Evolutionary conservation across 2,329 filamentous ascomycete genomes (phyloP), one percentile per base, ranked within the genome.

Genomic region (Hypoxylon sp.): DNA sequence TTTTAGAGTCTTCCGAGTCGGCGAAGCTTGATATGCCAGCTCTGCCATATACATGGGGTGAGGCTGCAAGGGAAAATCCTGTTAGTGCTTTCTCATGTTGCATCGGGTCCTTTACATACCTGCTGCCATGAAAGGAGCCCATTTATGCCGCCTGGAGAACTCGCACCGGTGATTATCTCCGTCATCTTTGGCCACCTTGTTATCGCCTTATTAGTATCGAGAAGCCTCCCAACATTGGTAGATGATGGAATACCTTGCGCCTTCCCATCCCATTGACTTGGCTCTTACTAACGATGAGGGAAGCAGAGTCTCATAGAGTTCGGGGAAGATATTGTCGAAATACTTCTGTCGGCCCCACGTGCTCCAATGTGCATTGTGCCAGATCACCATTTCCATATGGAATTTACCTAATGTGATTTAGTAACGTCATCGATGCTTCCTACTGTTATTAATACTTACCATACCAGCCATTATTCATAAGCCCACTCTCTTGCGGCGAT

Each of bases 121-220:
- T 77, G 83, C 57, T 86, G 84, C 84, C 84, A 86, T 54, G 86
- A 81, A n/a, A 86, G 76, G 0, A 86, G 75, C 24, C 78, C 81
- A 67, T 87, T 86, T 59, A 86, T 84, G 42, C 83, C 81, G 0
- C 85, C 84, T 0, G 85, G 85, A 0, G 84, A 83, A 58, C 79
- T 83, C 11, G 80, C 75, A 4, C 83, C 84, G 0, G 80, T 82
- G 0, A 79, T 78, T 64, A 53, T 63, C 17, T 87, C 84, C 31
- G 81, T 84, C 84, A 86, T 86, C 73, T 86, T 86, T 2, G 84
- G 83, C 76, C 83, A 82, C 26, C 75, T 76, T 50, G 10, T 46
- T 8, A 14, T 2, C n/a, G 50, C 22, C 1, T 5, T 11, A 8
- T 65, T 58, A 66, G 63, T n/a, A 13, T 57, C 10, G 26, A 22